phyloP scores from a whole-genome alignment of 768 basidiomycete species.

The Multifurca ochricompacta region DNA sequence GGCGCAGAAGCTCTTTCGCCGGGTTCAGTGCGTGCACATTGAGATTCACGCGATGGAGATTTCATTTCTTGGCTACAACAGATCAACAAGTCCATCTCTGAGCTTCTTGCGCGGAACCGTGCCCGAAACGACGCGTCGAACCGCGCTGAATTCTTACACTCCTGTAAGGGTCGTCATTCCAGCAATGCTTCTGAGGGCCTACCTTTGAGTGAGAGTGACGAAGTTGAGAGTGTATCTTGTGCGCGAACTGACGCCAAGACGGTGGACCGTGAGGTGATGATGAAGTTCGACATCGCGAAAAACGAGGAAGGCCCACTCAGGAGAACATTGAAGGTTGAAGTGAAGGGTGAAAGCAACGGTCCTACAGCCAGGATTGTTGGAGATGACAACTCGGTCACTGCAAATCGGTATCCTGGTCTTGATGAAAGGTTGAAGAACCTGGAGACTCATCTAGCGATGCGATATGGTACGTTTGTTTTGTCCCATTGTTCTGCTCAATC shows the following conservation, averaged over 20 bases:
- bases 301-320: constrained; percentile 72
- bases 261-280: constrained; percentile 66
- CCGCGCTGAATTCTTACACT: constrained; percentile 60
- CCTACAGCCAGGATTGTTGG: not conserved
- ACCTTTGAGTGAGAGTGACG: constrained; percentile 22
- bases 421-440: constrained; percentile 58
- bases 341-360: not conserved
- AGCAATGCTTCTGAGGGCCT: not conserved
- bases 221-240: constrained; percentile 41
- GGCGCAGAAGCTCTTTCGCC: constrained; percentile 44
- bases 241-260: constrained; percentile 68
- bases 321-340: constrained; percentile 41
- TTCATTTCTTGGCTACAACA: constrained; percentile 5
- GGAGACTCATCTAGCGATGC: constrained; percentile 64
- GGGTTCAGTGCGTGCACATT: constrained; percentile 42
- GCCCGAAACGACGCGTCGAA: constrained; percentile 73
- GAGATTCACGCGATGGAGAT: not conserved
- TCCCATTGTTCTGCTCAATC: not conserved
- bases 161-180: constrained; percentile 44
- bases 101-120: constrained; percentile 61
- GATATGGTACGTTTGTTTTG: constrained; percentile 47
- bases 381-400: constrained; percentile 29
- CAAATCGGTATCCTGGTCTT: constrained; percentile 48
- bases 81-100: constrained; percentile 66
- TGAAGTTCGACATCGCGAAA: constrained; percentile 84